Evolutionary conservation across 2,329 filamentous ascomycete species (phyloP).

Genomic region (Scopulariopsis brevicaulis): DNA sequence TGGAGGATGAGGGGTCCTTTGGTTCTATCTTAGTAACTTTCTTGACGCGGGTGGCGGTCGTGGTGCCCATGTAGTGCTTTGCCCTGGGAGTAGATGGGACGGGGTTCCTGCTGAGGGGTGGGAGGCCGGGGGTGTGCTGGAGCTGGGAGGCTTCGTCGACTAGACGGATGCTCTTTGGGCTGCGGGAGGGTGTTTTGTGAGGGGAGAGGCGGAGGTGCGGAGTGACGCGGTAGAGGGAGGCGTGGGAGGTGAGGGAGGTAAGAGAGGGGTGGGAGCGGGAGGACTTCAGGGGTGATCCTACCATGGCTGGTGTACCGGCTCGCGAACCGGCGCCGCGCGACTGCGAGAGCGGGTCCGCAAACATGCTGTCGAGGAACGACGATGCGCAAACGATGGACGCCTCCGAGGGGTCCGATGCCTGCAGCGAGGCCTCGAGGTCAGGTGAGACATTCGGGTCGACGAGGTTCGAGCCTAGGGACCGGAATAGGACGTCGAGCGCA

Average conservation of each 20-base stretch:
- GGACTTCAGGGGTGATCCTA: slow-evolving; percentile 28
- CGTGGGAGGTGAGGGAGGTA: no score
- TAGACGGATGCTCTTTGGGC: slow-evolving; percentile 32
- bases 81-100: slow-evolving; percentile 18
- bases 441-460: slow-evolving; percentile 48
- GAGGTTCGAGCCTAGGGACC: slow-evolving; percentile 63
- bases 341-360: slow-evolving; percentile 48
- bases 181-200: slow-evolving; percentile 16
- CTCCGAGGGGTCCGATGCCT: slow-evolving; percentile 69
- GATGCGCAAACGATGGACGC: slow-evolving; percentile 63
- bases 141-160: slow-evolving; percentile 15
- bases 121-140: not conserved
- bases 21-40: slow-evolving; percentile 23
- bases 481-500: slow-evolving; percentile 79
- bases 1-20: slow-evolving; percentile 38
- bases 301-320: slow-evolving; percentile 58
- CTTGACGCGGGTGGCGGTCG: slow-evolving; percentile 31
- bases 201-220: slow-evolving; percentile 4
- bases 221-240: no score
- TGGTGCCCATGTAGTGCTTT: slow-evolving; percentile 29
- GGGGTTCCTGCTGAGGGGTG: slow-evolving; percentile 6
- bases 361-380: slow-evolving; percentile 69
- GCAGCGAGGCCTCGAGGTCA: slow-evolving; percentile 60
- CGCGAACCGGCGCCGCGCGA: slow-evolving; percentile 44
- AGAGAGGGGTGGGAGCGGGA: slow-evolving; percentile 7